Conservation (phyloP, 2,329 filamentous ascomycete genomes). For the Biscogniauxia mediterranea region DNA sequence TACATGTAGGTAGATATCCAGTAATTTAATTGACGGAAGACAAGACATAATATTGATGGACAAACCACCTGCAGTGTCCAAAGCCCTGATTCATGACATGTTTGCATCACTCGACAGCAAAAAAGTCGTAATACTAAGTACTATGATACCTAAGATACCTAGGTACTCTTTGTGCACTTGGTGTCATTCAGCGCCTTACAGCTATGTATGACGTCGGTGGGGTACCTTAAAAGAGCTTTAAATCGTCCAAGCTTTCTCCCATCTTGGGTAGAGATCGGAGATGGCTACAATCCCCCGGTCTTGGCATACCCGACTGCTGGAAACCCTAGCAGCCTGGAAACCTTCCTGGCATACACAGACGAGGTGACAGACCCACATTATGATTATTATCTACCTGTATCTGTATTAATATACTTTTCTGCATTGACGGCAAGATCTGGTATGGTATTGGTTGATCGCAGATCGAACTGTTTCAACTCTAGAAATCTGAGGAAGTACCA, state of each 20-base stretch:
- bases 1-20: background rate
- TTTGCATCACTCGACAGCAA: background rate
- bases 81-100: background rate
- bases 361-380: background rate
- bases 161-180: no score
- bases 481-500: no score
- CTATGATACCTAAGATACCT: no score
- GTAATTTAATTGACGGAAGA: background rate
- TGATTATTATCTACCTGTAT: background rate
- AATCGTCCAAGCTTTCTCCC: background rate
- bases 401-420: no score
- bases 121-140: background rate
- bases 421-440: no score
- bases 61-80: no score
- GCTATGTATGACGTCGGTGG: conserved; percentile 7
- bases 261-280: background rate
- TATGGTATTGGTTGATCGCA: no score
- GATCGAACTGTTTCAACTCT: no score
- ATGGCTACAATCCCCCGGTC: background rate
- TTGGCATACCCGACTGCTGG: background rate
- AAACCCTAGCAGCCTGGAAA: background rate
- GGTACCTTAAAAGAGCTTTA: background rate
- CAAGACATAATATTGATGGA: no score
- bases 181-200: background rate
- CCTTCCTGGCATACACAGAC: background rate